Evolutionary conservation across 495 filamentous ascomycete genomes (phyloP).

Genomic region (Venustampulla echinocandica): DNA sequence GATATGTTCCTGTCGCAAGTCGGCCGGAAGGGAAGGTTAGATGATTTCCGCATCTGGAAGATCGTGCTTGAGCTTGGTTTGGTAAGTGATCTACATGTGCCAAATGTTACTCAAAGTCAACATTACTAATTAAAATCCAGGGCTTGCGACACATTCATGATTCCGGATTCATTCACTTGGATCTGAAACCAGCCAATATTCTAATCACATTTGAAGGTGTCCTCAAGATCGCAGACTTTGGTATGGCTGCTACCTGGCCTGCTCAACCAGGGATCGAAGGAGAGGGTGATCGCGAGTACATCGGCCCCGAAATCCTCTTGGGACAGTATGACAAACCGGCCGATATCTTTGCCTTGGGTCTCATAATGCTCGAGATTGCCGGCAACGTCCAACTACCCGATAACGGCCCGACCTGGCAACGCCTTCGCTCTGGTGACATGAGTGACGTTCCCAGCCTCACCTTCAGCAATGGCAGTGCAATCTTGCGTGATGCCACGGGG

Average conservation of each 20-base stretch:
- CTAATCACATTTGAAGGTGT: constrained; percentile 84
- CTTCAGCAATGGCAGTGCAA: constrained; percentile 58
- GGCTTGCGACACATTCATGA: constrained; percentile 84
- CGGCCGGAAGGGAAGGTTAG: constrained; percentile 74
- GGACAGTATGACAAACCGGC: constrained; percentile 81
- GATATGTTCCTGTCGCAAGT: constrained; percentile 70
- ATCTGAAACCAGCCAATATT: constrained; percentile 92
- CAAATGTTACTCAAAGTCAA: not conserved
- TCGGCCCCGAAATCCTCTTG: constrained; percentile 80
- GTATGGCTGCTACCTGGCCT: constrained; percentile 77
- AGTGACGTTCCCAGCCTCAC: constrained; percentile 78
- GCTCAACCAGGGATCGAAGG: constrained; percentile 68
- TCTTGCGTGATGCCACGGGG: constrained; percentile 68
- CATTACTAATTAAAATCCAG: constrained; percentile 32
- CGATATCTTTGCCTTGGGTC: constrained; percentile 86
- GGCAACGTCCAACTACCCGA: constrained; percentile 87
- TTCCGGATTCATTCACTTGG: constrained; percentile 82
- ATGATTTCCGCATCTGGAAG: constrained; percentile 98
- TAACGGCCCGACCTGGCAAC: constrained; percentile 83
- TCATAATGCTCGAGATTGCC: constrained; percentile 89
- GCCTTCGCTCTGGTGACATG: constrained; percentile 76
- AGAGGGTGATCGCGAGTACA: constrained; percentile 93
- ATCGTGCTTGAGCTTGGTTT: constrained; percentile 74
- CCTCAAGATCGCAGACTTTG: constrained; percentile 94
- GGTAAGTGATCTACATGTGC: constrained; percentile 42